Evolutionary conservation across 805 yeast genomes (phyloP).

Genomic region (Wickerhamiella kurtzmanii): DNA sequence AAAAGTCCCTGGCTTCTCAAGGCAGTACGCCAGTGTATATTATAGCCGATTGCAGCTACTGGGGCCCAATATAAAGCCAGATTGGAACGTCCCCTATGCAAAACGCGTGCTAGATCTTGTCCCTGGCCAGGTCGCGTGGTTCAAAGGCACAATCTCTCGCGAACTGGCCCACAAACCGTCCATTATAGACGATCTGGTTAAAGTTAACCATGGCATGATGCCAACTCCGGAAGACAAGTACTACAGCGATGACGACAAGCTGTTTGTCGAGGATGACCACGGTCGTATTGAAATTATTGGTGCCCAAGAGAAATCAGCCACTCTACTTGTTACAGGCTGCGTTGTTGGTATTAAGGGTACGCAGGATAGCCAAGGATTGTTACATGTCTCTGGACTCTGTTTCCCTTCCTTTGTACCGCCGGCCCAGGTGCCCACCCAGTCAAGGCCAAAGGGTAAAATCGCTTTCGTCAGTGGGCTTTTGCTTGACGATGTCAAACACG

Average conservation of each 20-base stretch:
- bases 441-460: constrained; percentile 27
- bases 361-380: constrained; percentile 70
- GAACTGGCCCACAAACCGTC: constrained; percentile 80
- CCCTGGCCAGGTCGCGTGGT: constrained; percentile 57
- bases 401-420: constrained; percentile 35
- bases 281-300: constrained; percentile 73
- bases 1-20: constrained; percentile 12
- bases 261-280: constrained; percentile 82
- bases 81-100: constrained; percentile 32
- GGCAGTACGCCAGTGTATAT: constrained; percentile 49
- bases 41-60: constrained; percentile 37
- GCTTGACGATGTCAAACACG: constrained; percentile 34
- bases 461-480: constrained; percentile 70
- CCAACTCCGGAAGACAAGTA: constrained; percentile 23
- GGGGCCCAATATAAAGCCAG: constrained; percentile 33
- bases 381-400: constrained; percentile 67
- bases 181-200: constrained; percentile 64
- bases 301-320: not conserved
- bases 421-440: constrained; percentile 1
- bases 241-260: constrained; percentile 34
- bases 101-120: constrained; percentile 48
- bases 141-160: constrained; percentile 72
- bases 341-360: constrained; percentile 77
- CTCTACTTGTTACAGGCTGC: constrained; percentile 72
- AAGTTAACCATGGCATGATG: constrained; percentile 15